These are phyloP conservation scores for Mycena olivaceomarginata DNA, from an alignment of 768 basidiomycete species.

Conservation along the genomic window DNA sequence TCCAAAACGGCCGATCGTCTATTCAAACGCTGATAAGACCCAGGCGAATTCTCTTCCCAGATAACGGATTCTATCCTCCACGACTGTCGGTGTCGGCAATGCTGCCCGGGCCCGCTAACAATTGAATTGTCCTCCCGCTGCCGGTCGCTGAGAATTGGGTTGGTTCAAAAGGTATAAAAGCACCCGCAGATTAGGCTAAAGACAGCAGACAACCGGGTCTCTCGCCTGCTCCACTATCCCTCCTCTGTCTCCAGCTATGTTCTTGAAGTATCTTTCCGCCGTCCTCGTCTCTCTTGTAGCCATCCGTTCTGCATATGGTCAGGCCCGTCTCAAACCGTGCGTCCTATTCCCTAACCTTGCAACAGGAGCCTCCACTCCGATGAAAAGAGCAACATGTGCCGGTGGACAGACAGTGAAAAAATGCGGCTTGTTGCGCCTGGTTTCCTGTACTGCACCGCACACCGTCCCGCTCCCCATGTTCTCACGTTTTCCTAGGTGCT, in stretches of 20 bases:
- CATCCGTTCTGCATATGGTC: slow-evolving; percentile 19
- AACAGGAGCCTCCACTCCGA: slow-evolving; percentile 27
- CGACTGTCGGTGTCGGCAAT: not conserved
- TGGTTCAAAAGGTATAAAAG: slow-evolving; percentile 10
- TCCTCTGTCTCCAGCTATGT: slow-evolving; percentile 7
- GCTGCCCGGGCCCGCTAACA: not conserved
- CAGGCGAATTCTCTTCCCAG: not conserved
- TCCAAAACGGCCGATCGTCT: not conserved
- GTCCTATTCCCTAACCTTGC: not conserved
- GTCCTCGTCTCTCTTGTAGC: slow-evolving; percentile 11
- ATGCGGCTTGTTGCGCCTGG: slow-evolving; percentile 55
- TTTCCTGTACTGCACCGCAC: slow-evolving; percentile 49
- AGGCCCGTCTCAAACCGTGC: too few species aligned
- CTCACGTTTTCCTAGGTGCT: slow-evolving; percentile 34
- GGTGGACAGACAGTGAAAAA: slow-evolving; percentile 54
- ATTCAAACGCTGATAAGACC: not conserved
- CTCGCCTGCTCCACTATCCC: not conserved
- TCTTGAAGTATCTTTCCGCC: slow-evolving; percentile 9
- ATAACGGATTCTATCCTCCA: not conserved
- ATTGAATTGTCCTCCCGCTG: not conserved
- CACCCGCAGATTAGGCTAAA: not conserved
- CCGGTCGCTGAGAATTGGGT: not conserved
- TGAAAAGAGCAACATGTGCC: slow-evolving; percentile 46
- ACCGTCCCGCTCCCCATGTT: too few species aligned
- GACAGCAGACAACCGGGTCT: slow-evolving; percentile 2